A percentile compares a stretch with the other conserved stretches of the same genome.
Conservation (phyloP, 2,329 filamentous ascomycete genomes). For the Cyphellophora attinorum region DNA sequence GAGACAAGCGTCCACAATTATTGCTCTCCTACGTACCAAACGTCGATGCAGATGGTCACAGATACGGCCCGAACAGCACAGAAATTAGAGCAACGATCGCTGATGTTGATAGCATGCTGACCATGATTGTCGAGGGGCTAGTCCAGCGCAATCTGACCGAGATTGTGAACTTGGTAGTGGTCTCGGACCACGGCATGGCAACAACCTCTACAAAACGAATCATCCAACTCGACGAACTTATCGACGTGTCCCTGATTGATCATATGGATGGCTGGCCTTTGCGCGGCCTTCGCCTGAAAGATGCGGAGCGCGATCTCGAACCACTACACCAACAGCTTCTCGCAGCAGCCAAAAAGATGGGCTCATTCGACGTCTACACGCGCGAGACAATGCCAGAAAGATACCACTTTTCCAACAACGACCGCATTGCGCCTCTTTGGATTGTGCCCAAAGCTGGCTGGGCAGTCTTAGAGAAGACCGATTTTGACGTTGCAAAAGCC, state of each 20-base stretch:
- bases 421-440: constrained; percentile 90
- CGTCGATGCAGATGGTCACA: constrained; percentile 79
- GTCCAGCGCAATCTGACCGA: constrained; percentile 72
- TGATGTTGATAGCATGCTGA: constrained; percentile 75
- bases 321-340: constrained; percentile 52
- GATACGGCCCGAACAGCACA: constrained; percentile 87
- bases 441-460: constrained; percentile 86
- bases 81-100: constrained; percentile 72
- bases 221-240: constrained; percentile 79
- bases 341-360: constrained; percentile 37
- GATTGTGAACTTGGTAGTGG: constrained; percentile 90
- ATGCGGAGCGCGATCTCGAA: constrained; percentile 52
- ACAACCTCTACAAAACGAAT: constrained; percentile 73
- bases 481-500: constrained; percentile 65
- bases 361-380: constrained; percentile 76
- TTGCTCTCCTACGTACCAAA: constrained; percentile 93
- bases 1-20: constrained; percentile 66
- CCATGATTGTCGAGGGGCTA: constrained; percentile 63
- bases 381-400: constrained; percentile 79
- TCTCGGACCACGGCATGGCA: constrained; percentile 97
- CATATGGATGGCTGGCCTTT: constrained; percentile 92
- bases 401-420: constrained; percentile 83
- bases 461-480: constrained; percentile 73
- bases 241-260: constrained; percentile 67
- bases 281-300: constrained; percentile 74